Evolutionary conservation across 768 basidiomycete species (phyloP).

Genomic region (Leccinellum albellum): DNA sequence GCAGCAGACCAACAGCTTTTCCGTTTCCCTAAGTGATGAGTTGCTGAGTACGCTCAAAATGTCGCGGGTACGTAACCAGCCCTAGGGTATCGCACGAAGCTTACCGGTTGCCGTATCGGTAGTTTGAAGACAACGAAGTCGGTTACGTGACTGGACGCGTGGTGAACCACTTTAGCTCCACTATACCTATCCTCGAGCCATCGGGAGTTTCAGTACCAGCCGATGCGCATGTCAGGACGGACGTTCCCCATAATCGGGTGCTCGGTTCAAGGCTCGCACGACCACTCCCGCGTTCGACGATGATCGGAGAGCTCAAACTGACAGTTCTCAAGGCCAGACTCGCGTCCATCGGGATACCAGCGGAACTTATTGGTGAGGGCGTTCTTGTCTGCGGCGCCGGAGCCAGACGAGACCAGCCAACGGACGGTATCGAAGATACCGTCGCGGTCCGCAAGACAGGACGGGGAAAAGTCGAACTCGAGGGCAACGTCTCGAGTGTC

Average conservation of each 20-base stretch:
- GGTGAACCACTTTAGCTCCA: constrained; percentile 78
- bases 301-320: constrained; percentile 96
- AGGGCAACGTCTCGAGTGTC: constrained; percentile 83
- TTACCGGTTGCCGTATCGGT: constrained; percentile 2
- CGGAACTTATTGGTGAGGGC: constrained; percentile 97
- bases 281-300: constrained; percentile 80
- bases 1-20: constrained; percentile 93
- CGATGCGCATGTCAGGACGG: constrained; percentile 19
- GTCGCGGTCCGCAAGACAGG: constrained; percentile 89
- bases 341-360: constrained; percentile 70
- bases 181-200: constrained; percentile 84
- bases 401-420: constrained; percentile 40
- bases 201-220: constrained; percentile 34
- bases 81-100: neutral
- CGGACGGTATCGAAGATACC: constrained; percentile 53
- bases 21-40: constrained; percentile 89
- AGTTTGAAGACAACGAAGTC: constrained; percentile 99
- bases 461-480: constrained; percentile 81
- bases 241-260: constrained; percentile 36
- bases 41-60: constrained; percentile 74
- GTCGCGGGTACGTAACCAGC: constrained; percentile 65
- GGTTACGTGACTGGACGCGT: constrained; percentile 91
- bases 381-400: constrained; percentile 81
- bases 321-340: constrained; percentile 84
- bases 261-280: constrained; percentile 66